Conservation (phyloP, 202 grass and related monocot genomes). For the Saccharum hybrid region DNA sequence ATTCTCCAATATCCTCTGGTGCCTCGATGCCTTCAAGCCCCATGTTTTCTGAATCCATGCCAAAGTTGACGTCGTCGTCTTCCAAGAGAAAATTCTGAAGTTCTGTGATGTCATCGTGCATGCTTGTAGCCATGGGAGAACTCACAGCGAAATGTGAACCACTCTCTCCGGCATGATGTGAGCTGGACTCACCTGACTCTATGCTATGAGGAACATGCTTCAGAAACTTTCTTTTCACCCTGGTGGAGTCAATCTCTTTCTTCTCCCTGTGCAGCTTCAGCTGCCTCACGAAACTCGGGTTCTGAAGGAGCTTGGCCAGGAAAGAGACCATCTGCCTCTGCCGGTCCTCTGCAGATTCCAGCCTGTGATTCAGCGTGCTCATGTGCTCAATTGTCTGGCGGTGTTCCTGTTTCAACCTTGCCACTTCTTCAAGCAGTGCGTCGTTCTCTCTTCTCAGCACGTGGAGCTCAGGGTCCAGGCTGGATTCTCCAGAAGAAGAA, state of each 20-base stretch:
- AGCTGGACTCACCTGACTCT: constrained; percentile 55
- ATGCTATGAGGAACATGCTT: constrained; percentile 52
- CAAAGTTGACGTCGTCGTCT: constrained; percentile 40
- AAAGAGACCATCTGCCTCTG: constrained; percentile 94
- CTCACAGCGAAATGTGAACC: constrained; percentile 39
- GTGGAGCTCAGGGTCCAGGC: constrained; percentile 65
- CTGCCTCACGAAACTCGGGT: constrained; percentile 66
- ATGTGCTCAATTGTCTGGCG: constrained; percentile 65
- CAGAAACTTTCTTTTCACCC: constrained; percentile 71
- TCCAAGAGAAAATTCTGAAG: constrained; percentile 51
- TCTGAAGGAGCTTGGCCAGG: constrained; percentile 73
- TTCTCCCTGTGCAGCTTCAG: constrained; percentile 63
- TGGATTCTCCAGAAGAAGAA: constrained; percentile 54
- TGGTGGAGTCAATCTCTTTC: constrained; percentile 45
- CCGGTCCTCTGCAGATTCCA: constrained; percentile 70
- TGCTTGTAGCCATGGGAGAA: constrained; percentile 9
- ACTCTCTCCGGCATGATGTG: constrained; percentile 36
- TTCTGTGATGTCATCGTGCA: constrained; percentile 38
- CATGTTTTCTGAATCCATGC: constrained; percentile 34
- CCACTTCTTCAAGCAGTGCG: constrained; percentile 65
- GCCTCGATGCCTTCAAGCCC: constrained; percentile 24
- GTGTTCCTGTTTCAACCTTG: constrained; percentile 72
- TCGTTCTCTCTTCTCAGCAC: constrained; percentile 65
- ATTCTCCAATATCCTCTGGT: constrained; percentile 27
- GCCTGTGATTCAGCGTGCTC: constrained; percentile 66